These are phyloP conservation scores for Ceratobasidium sp. DNA, from an alignment of 1,284 basidiomycete species.

Conservation along the genomic window DNA sequence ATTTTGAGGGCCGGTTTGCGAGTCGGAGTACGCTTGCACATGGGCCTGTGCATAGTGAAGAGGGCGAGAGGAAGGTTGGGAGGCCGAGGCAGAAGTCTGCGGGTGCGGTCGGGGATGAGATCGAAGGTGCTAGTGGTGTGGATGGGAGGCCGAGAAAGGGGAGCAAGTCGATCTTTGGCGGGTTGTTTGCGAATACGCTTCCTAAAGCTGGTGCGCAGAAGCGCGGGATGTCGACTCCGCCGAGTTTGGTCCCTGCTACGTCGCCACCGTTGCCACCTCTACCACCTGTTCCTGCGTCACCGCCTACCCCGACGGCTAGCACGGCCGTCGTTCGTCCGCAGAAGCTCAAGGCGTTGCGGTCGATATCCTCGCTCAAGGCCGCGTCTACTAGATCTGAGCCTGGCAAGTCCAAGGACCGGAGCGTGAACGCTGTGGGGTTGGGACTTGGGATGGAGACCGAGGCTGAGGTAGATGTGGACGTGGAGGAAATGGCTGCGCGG, in stretches of 20 bases:
- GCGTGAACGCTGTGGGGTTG: conserved; percentile 37
- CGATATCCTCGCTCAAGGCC: conserved; percentile 75
- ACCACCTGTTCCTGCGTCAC: conserved; percentile 1
- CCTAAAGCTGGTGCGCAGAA: conserved; percentile 13
- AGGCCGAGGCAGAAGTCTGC: conserved; percentile 11
- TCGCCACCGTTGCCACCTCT: too few species aligned
- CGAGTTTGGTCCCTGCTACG: conserved; percentile 19
- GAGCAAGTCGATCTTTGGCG: conserved; percentile 41
- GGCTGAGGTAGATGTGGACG: conserved; percentile 27
- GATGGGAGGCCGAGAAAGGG: conserved; percentile 37
- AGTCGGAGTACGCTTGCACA: conserved; percentile 77
- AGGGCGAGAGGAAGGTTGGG: conserved; percentile 51
- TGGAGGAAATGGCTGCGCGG: conserved; percentile 28
- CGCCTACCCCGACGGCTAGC: conserved; percentile 7
- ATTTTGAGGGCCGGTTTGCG: conserved; percentile 85
- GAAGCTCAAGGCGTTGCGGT: conserved; percentile 77
- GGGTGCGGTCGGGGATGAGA: neutral
- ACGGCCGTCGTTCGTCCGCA: conserved; percentile 58
- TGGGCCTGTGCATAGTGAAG: conserved; percentile 49
- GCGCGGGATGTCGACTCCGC: conserved; percentile 35
- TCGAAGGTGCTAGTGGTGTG: neutral
- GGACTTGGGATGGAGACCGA: conserved; percentile 47
- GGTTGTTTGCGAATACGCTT: conserved; percentile 22
- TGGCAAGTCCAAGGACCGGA: conserved; percentile 7
- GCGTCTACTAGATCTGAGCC: conserved; percentile 34